Conservation (phyloP, 495 filamentous ascomycete species). For the Antarctomyces pellizariae region DNA sequence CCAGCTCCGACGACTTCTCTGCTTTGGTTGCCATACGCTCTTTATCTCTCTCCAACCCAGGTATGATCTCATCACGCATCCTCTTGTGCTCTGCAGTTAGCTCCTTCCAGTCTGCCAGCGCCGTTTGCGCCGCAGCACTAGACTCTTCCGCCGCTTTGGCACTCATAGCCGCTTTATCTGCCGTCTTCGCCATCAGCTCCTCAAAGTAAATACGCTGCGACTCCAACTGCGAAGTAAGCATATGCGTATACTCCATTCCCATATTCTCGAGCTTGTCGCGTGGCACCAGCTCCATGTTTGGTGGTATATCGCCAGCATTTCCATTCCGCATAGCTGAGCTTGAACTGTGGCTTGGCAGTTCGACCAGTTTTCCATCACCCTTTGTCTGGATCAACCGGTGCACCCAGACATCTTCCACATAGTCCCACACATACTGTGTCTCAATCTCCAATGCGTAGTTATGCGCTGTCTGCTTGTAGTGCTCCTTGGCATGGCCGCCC, state of each 20-base stretch:
- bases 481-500: conserved; percentile 74
- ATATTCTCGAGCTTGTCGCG: conserved; percentile 82
- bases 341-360: conserved; percentile 33
- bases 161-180: conserved; percentile 69
- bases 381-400: conserved; percentile 87
- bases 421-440: conserved; percentile 95
- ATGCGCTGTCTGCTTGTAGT: conserved; percentile 76
- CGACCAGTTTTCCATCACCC: conserved; percentile 72
- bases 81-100: conserved; percentile 31
- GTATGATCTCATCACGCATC: conserved; percentile 33
- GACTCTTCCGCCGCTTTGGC: conserved; percentile 40
- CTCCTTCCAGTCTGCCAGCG: conserved; percentile 24
- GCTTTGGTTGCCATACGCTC: conserved; percentile 41
- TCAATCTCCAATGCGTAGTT: conserved; percentile 80
- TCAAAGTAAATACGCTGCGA: conserved; percentile 86
- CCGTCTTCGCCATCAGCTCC: conserved; percentile 74
- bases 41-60: conserved; percentile 43
- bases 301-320: conserved; percentile 11
- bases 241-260: conserved; percentile 79
- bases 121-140: conserved; percentile 23
- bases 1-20: conserved; percentile 47
- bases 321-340: no score
- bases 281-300: conserved; percentile 49
- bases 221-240: conserved; percentile 78
- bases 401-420: conserved; percentile 81